Evolutionary conservation across 2,329 filamentous ascomycete species (phyloP).

Genomic region (Aspergillus pseudoterreus): DNA sequence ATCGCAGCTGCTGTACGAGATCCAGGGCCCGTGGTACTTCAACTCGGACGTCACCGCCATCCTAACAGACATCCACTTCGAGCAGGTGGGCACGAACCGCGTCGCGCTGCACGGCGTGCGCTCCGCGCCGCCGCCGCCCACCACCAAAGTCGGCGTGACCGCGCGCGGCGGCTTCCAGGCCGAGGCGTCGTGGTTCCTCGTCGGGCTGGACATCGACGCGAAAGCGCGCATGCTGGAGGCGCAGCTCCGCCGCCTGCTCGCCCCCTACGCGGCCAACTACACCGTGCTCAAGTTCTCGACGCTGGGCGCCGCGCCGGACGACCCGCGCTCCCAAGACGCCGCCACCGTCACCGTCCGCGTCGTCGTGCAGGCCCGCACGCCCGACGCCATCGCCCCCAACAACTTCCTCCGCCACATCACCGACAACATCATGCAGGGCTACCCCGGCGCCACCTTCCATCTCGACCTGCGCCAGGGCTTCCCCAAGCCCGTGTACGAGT

Average conservation of each 20-base stretch:
- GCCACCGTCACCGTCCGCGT: conserved; percentile 42
- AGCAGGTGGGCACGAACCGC: conserved; percentile 48
- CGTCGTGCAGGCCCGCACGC: conserved; percentile 44
- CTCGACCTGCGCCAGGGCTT: conserved; percentile 31
- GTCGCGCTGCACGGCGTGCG: conserved; percentile 48
- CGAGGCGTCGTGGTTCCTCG: conserved; percentile 44
- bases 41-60: conserved; percentile 56
- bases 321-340: conserved; percentile 41
- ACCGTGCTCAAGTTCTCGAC: conserved; percentile 28
- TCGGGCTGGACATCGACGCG: conserved; percentile 43
- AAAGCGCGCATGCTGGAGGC: conserved; percentile 47
- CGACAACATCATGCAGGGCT: conserved; percentile 40
- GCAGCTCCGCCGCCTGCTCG: conserved; percentile 40
- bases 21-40: conserved; percentile 55
- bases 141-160: conserved; percentile 50
- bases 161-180: conserved; percentile 47
- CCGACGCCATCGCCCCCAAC: conserved; percentile 29
- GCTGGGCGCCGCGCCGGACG: conserved; percentile 25
- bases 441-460: conserved; percentile 36
- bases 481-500: conserved; percentile 34
- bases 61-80: conserved; percentile 50
- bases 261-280: conserved; percentile 30
- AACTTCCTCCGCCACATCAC: conserved; percentile 35
- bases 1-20: conserved; percentile 53
- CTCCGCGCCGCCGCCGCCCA: conserved; percentile 44